Evolutionary conservation across 2,329 filamentous ascomycete species (phyloP).

Genomic region (Neophaeococcomyces aloes): DNA sequence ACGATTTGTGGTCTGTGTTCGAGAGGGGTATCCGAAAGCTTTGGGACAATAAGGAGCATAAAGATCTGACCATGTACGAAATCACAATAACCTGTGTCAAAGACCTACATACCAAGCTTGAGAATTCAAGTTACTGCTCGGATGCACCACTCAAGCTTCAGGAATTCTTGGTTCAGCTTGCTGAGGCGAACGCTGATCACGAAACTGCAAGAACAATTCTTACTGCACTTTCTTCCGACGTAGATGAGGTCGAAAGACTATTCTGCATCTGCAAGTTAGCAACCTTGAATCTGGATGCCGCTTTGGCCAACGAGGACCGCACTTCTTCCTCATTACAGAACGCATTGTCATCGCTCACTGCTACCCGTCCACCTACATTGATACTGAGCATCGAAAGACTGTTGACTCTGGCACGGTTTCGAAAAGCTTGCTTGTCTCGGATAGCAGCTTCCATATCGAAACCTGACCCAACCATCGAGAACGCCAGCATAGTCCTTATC

Average conservation of each 20-base stretch:
- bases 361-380: not conserved
- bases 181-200: conserved; percentile 1
- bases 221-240: not conserved
- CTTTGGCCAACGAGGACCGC: not conserved
- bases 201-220: not conserved
- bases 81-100: not conserved
- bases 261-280: not conserved
- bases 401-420: conserved; percentile 1
- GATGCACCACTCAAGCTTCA: not conserved
- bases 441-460: not conserved
- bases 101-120: not conserved
- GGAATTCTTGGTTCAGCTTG: conserved; percentile 1
- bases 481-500: not conserved
- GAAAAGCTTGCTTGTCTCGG: conserved; percentile 1
- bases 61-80: not conserved
- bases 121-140: not conserved
- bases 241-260: not conserved
- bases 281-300: not conserved
- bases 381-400: not conserved
- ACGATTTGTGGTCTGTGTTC: conserved; percentile 36
- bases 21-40: conserved; percentile 28
- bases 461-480: not conserved
- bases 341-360: not conserved
- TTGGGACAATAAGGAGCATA: not conserved
- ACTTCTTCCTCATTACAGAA: not conserved